Evolutionary conservation across 352 stramenopile species (phyloP), one percentile per base, ranked within the genome.

Genomic region (Phytophthora sojae): DNA sequence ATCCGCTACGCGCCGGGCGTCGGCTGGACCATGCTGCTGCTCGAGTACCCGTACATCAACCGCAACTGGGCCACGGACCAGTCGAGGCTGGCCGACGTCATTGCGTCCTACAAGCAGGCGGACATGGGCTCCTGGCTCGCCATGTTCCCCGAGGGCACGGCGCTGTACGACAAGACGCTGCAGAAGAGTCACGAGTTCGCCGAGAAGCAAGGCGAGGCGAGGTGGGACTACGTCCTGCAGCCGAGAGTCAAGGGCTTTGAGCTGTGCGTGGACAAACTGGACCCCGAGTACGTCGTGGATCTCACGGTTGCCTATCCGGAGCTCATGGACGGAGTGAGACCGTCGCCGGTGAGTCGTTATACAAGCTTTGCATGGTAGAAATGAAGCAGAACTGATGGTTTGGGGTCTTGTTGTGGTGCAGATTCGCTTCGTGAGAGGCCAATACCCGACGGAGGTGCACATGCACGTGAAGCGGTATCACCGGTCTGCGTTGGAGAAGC

Each of bases 131-230:
- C 77, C 19, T 93, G 85, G 85, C 67, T 94, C 12, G 76, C 81
- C 54, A 94, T 96, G 84, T 94, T 96, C 55, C 88, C 86, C 0
- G 88, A 96, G 68, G 86, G 86, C 49, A 94, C 86, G 32, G 83
- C 82, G 42, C 67, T 94, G 23, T 93, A 90, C 69, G 75, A 86
- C 59, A 86, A 82, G 70, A 90, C 88, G 54, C 73, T 94, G 17
- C 64, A 85, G 37, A 80, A 82, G 39, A 89, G 79, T 45, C 85
- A 94, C 42, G 79, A 80, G 8, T 93, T 88, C 60, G 79, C 86
- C 1, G 75, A 78, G 37, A 71, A 83, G 29, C 73, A 79, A 2
- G 80, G 75, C 19, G 64, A 87, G 49, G 62, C 81, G 14, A 61
- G 56, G 25, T 94, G 81, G 80, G 61, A 90, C 53, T 96, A 91